Evolutionary conservation across 1,284 basidiomycete genomes (phyloP).

Genomic region (Heliocybe sulcata): DNA sequence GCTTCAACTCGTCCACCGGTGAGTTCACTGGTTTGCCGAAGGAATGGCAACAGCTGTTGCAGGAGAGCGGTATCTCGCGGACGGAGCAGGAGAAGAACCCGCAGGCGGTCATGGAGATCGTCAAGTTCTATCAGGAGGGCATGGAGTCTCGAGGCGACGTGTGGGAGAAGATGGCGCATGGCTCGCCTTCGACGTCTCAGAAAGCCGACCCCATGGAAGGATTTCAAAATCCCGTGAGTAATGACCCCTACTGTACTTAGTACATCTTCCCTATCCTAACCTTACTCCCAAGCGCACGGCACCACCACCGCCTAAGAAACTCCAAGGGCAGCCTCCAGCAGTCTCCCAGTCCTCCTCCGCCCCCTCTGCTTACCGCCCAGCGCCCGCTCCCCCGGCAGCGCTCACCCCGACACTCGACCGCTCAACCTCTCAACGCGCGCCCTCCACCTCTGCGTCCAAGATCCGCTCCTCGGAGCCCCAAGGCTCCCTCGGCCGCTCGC

Average conservation of each 20-base stretch:
- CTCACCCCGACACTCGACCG: conserved; percentile 62
- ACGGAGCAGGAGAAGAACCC: conserved; percentile 97
- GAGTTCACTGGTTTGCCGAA: conserved; percentile 97
- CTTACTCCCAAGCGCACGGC: conserved; percentile 31
- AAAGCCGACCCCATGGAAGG: conserved; percentile 22
- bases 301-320: conserved; percentile 53
- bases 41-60: conserved; percentile 97
- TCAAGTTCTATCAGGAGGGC: conserved; percentile 92
- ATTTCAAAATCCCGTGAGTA: conserved; percentile 45
- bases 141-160: conserved; percentile 57
- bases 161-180: conserved; percentile 75
- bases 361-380: conserved; percentile 55
- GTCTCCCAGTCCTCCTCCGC: conserved; percentile 23
- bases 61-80: conserved; percentile 94
- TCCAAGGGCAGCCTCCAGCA: conserved; percentile 22
- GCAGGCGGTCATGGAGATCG: conserved; percentile 97
- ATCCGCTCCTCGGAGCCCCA: not conserved
- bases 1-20: conserved; percentile 97
- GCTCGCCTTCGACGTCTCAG: conserved; percentile 16
- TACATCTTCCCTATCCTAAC: conserved; percentile 3
- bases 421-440: conserved; percentile 63
- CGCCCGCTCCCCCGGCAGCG: conserved; percentile 57
- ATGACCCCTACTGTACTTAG: not conserved
- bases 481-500: conserved; percentile 54
- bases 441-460: conserved; percentile 41